Conservation (phyloP, 306 rosid species). For the Purshia tridentata region DNA sequence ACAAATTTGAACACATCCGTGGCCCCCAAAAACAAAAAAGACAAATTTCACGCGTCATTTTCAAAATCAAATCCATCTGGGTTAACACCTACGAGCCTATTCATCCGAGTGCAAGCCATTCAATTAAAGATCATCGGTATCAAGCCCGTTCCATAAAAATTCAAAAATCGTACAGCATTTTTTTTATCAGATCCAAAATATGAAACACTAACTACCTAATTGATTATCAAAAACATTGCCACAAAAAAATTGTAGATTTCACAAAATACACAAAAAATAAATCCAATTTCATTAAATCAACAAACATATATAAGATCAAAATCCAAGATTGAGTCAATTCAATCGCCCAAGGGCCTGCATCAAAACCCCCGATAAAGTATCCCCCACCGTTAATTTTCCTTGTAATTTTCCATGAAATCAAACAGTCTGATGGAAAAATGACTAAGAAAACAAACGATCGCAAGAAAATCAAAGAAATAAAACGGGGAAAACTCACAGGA, state of each 20-base stretch:
- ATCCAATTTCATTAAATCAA: neutral
- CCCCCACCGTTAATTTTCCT: neutral
- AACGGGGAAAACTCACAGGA: constrained; percentile 46
- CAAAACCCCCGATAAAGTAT: neutral
- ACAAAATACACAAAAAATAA: neutral
- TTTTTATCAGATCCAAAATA: neutral
- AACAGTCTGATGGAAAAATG: neutral
- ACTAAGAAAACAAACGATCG: neutral
- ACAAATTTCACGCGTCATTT: neutral
- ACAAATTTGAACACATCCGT: too few relatives aligned
- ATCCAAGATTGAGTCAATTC: neutral
- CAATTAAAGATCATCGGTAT: constrained; percentile 2
- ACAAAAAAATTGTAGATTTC: neutral
- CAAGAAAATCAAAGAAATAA: neutral
- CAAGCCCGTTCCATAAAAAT: neutral
- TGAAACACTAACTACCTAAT: neutral
- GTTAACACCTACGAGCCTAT: neutral
- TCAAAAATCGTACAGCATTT: neutral
- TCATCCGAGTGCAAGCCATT: constrained; percentile 1
- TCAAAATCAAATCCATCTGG: constrained; percentile 1
- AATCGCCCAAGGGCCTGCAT: neutral
- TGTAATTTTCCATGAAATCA: neutral
- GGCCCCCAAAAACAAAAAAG: too few relatives aligned
- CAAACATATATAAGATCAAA: neutral
- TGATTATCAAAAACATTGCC: neutral